phyloP scores from a whole-genome alignment of 306 rosid genomes.

The Cucurbita moschata region DNA sequence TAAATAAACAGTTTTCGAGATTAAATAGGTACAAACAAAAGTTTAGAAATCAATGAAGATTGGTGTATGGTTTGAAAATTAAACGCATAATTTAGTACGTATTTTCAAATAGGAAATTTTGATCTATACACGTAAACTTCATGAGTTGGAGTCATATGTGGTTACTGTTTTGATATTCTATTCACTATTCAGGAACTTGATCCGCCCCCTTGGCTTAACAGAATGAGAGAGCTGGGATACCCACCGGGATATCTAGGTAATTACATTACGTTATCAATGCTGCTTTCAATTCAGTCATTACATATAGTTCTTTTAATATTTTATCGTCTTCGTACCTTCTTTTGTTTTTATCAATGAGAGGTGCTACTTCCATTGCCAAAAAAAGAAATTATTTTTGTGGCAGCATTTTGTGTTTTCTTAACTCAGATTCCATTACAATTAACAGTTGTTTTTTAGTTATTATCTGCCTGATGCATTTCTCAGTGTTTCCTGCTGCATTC shows the following conservation, averaged over 20 bases:
- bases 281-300: not conserved
- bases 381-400: not conserved
- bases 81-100: not conserved
- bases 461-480: not conserved
- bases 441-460: not conserved
- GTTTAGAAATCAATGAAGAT: not conserved
- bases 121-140: not conserved
- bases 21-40: not conserved
- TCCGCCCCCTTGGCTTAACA: slow-evolving; percentile 96
- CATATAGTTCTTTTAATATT: not conserved
- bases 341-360: not conserved
- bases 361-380: not conserved
- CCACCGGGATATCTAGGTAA: slow-evolving; percentile 96
- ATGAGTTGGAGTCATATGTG: not conserved
- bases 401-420: not conserved
- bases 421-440: not conserved
- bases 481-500: not conserved
- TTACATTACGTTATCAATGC: slow-evolving; percentile 5
- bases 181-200: slow-evolving; percentile 58
- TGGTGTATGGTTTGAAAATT: not conserved
- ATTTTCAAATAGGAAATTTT: not conserved
- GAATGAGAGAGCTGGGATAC: slow-evolving; percentile 98
- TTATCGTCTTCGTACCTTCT: not conserved
- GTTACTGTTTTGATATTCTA: not conserved
- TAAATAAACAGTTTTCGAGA: not conserved